Evolutionary conservation across 306 rosid species (phyloP).

Genomic region (Quercus robur): DNA sequence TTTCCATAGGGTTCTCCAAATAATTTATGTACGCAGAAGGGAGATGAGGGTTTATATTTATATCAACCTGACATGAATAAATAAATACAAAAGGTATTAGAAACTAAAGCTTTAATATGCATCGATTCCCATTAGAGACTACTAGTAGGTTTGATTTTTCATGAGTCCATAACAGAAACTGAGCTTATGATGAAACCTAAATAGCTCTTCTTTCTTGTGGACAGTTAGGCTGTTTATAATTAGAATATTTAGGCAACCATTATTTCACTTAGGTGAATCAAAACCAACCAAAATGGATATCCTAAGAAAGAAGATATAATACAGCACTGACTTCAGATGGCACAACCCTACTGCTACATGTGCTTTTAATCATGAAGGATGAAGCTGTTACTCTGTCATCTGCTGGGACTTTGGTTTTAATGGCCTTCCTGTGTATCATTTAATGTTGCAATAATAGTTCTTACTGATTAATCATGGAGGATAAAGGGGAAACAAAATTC

Average conservation of each 20-base stretch:
- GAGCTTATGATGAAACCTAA: neutral
- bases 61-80: constrained; percentile 54
- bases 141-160: neutral
- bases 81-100: constrained; percentile 10
- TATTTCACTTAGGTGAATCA: neutral
- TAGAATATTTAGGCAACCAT: neutral
- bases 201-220: neutral
- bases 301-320: neutral
- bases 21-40: constrained; percentile 86
- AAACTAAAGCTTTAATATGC: constrained; percentile 1
- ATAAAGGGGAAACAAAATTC: too few relatives aligned
- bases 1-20: constrained; percentile 89
- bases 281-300: neutral
- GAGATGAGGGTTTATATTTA: constrained; percentile 73
- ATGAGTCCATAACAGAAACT: neutral
- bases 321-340: neutral
- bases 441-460: too few relatives aligned
- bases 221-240: neutral
- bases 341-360: too few relatives aligned
- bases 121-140: neutral
- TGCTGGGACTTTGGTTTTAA: too few relatives aligned
- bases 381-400: too few relatives aligned
- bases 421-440: too few relatives aligned
- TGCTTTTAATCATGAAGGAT: too few relatives aligned
- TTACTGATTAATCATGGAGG: too few relatives aligned